Conservation (phyloP, 164 flowering plant species). For the Echeveria elegans region DNA sequence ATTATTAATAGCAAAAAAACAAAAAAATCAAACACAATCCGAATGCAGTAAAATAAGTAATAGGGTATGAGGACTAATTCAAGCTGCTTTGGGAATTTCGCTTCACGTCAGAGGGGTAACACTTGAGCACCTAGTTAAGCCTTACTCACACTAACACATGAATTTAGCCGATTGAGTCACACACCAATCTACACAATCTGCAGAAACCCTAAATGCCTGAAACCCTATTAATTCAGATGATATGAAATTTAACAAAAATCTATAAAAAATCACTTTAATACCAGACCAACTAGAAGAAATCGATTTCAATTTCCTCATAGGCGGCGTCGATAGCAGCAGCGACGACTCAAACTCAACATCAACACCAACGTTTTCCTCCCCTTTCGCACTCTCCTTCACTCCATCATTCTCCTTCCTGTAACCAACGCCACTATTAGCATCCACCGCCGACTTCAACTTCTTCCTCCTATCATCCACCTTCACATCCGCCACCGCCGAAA, state of each 20-base stretch:
- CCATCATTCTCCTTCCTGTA: not conserved
- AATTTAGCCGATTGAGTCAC: too few relatives aligned
- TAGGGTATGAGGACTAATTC: too few relatives aligned
- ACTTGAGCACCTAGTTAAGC: not conserved
- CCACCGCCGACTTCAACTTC: not conserved
- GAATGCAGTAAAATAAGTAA: too few relatives aligned
- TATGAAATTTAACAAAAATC: not conserved
- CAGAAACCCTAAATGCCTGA: not conserved
- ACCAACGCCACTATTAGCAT: not conserved
- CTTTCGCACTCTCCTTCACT: not conserved
- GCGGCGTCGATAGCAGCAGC: conserved; percentile 3
- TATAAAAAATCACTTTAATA: not conserved
- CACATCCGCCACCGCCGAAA: not conserved
- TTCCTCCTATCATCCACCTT: not conserved
- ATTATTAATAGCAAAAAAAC: too few relatives aligned
- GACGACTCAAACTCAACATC: not conserved
- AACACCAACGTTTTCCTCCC: not conserved
- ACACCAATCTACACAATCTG: not conserved
- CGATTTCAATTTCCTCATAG: not conserved
- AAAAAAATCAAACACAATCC: too few relatives aligned
- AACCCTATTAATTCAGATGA: not conserved
- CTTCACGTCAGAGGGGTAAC: too few relatives aligned
- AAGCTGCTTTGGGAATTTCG: too few relatives aligned
- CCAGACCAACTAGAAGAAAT: not conserved
- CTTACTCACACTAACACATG: not conserved